phyloP scores from a whole-genome alignment of 768 basidiomycete genomes.

The Russula compacta region DNA sequence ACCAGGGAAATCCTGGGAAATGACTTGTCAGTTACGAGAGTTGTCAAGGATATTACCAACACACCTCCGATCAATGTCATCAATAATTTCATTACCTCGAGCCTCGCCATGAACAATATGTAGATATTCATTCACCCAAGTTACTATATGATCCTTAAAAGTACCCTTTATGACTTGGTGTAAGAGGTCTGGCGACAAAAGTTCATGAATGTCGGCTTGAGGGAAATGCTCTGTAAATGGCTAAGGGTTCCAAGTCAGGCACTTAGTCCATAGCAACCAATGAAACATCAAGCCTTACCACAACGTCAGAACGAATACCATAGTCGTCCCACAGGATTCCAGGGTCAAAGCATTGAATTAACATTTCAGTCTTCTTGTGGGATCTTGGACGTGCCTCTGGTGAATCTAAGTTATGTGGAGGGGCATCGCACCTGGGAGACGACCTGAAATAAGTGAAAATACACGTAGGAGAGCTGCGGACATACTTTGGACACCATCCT shows the following conservation, averaged over 20 bases:
- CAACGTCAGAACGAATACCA: background rate
- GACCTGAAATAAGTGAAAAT: too few relatives aligned
- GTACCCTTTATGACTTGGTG: too few relatives aligned
- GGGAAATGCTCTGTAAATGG: background rate
- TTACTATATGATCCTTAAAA: too few relatives aligned
- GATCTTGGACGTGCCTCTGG: background rate
- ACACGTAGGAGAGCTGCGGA: too few relatives aligned
- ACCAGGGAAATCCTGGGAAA: background rate
- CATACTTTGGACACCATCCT: background rate
- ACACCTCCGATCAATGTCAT: conserved; percentile 11
- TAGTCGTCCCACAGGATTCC: too few relatives aligned
- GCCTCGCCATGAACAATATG: background rate
- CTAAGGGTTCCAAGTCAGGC: too few relatives aligned
- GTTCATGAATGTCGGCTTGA: background rate
- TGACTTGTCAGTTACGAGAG: background rate
- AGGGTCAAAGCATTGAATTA: too few relatives aligned
- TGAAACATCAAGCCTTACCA: background rate
- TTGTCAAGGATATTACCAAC: too few relatives aligned
- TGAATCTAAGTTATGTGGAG: background rate
- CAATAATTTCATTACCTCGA: background rate
- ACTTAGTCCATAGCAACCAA: background rate
- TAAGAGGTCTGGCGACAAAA: background rate
- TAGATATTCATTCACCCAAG: background rate
- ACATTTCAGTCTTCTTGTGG: too few relatives aligned
- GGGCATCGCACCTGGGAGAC: background rate